Base-by-base conservation (phyloP, 352 stramenopile genomes). In the Globisporangium lucens region DNA sequence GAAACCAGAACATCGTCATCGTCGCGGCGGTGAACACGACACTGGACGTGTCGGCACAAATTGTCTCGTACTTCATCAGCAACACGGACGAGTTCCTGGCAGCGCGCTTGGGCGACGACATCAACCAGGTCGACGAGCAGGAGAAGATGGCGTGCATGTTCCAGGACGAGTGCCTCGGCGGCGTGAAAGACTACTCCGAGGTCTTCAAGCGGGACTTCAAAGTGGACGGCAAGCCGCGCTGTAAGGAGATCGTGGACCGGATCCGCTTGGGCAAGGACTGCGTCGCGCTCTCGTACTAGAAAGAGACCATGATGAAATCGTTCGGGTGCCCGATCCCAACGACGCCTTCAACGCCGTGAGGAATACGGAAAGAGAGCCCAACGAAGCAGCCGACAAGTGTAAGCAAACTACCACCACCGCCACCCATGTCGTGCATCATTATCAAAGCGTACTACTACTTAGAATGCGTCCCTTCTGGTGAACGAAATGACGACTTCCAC, bases 71-170 rank as follows among this genome's bases (percentile, higher is more conserved):
- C 10, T 38, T 38, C 33, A 38, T 38, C 33, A 38, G 33, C 33
- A 38, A 38, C 33, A 38, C 6, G 33, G 33, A 38, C 33, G 33
- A 38, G 33, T 82, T 78, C 46, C 71, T 81, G 55, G 69, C 83
- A 61, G 55, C 75, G 65, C 82, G 74, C 38, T 71, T 68, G 24
- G 75, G 75, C 30, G 75, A 51, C 15, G 43, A 51, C 8, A 65
- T 75, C 35, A 8, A 41, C 35, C 35, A 38, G 33, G 35, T 41
- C 35, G 8, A 3, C 35, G 35, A 41, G 35, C 35, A 41, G 38
- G 51, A 82, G 68, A 74, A 70, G 49, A 82, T 87, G 71, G 33
- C 71, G 60, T 85, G 80, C 47, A 75, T 86, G 77, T 82, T 81
- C 49, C 70, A 88, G 47, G 67, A 85, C 38, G 66, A 82, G 36